Percentiles rank a stretch among this genome's conserved stretches.
Evolutionary conservation across 768 basidiomycete genomes (phyloP).

Genomic region (Glaciozyma martinii): DNA sequence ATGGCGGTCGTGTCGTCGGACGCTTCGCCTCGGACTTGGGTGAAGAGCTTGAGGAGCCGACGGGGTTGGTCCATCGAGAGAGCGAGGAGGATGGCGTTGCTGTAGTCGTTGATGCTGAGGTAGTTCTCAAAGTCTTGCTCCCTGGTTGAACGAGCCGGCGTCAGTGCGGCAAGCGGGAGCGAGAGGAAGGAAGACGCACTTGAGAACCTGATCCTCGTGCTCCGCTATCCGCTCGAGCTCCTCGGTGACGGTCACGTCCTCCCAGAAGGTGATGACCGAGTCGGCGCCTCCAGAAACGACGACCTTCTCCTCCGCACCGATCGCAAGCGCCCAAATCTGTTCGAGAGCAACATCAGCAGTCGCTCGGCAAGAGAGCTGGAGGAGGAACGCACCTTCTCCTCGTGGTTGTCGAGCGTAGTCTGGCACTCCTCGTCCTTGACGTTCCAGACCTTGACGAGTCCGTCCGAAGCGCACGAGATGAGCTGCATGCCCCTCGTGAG

Average conservation of each 20-base stretch:
- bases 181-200: conserved; percentile 49
- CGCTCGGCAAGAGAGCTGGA: background rate
- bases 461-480: conserved; percentile 84
- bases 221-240: conserved; percentile 64
- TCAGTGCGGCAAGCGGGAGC: background rate
- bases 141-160: conserved; percentile 43
- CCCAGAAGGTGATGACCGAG: conserved; percentile 91
- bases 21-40: conserved; percentile 45
- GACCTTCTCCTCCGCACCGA: conserved; percentile 68
- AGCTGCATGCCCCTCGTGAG: conserved; percentile 73
- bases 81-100: conserved; percentile 80
- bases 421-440: conserved; percentile 77
- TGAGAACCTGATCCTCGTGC: conserved; percentile 63
- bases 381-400: conserved; percentile 69
- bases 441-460: conserved; percentile 92
- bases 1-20: conserved; percentile 39
- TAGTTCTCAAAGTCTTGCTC: conserved; percentile 95
- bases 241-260: conserved; percentile 81
- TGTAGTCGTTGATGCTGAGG: conserved; percentile 76
- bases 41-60: conserved; percentile 69
- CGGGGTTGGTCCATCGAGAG: conserved; percentile 90
- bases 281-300: conserved; percentile 94
- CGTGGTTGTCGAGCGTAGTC: conserved; percentile 88
- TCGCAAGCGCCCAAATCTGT: conserved; percentile 91
- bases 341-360: background rate